These are phyloP conservation scores for Phycomyces nitens DNA, from an alignment of 192 early-diverging fungal genomes.

Conservation along the genomic window DNA sequence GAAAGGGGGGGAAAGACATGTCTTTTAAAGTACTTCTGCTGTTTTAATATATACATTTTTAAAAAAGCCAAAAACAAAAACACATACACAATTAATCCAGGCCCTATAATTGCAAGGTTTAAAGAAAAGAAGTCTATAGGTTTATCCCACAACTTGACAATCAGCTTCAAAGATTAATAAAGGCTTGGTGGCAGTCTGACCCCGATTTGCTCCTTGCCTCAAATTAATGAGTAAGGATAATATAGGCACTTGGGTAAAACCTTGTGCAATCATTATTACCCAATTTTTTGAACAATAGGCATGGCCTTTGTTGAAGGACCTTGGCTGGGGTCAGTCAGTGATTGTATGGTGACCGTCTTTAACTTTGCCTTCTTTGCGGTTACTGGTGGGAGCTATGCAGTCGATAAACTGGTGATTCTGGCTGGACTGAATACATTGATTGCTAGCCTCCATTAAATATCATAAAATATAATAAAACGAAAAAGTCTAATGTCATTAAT, in stretches of 20 bases:
- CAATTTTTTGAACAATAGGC: conserved; percentile 31
- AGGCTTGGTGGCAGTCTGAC: background rate
- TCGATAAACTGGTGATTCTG: conserved; percentile 1
- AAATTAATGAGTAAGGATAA: conserved; percentile 40
- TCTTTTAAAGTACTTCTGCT: too few species aligned
- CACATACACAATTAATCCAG: too few species aligned
- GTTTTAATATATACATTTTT: too few species aligned
- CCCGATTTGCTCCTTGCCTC: conserved; percentile 20
- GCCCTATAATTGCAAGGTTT: too few species aligned
- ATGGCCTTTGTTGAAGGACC: conserved; percentile 19
- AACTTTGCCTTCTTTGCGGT: conserved; percentile 3
- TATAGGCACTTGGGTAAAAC: conserved; percentile 36
- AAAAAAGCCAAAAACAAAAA: too few species aligned
- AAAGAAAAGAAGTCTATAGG: too few species aligned
- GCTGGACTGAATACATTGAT: conserved; percentile 11
- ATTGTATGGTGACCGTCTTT: background rate
- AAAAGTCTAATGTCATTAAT: background rate
- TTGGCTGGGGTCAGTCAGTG: conserved; percentile 1
- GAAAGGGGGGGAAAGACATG: too few species aligned
- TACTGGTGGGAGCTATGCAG: background rate
- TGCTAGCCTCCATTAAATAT: conserved; percentile 16
- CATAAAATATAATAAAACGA: conserved; percentile 6
- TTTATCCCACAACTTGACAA: conserved; percentile 7
- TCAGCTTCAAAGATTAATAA: background rate
- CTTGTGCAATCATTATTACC: conserved; percentile 19